Conservation (phyloP, 495 filamentous ascomycete species). For the Rhizodiscina lignyota region DNA sequence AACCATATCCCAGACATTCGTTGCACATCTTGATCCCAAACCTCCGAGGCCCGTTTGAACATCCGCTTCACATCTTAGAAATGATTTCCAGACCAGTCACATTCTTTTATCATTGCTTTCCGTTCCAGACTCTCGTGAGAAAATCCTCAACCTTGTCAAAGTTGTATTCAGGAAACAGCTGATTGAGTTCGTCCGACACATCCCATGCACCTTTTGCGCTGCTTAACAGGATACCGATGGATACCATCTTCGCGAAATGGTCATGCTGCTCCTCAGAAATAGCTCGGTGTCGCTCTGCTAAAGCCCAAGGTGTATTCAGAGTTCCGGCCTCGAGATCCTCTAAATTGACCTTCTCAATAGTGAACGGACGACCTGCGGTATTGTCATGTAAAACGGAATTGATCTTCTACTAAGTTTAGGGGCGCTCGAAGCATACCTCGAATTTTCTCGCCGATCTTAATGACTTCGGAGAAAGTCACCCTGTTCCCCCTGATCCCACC, state of each 20-base stretch:
- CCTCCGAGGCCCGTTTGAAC: too few relatives aligned
- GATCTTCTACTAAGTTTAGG: background rate
- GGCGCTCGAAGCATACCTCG: conserved; percentile 24
- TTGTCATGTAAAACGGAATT: conserved; percentile 5
- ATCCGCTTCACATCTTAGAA: too few relatives aligned
- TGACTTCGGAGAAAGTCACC: conserved; percentile 24
- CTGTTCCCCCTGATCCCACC: conserved; percentile 34
- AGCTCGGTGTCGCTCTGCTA: conserved; percentile 20
- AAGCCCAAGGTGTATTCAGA: conserved; percentile 6
- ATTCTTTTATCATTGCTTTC: conserved; percentile 9
- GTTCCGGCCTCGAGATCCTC: conserved; percentile 9
- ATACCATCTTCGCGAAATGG: conserved; percentile 16
- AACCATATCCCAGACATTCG: too few relatives aligned
- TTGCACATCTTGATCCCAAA: too few relatives aligned
- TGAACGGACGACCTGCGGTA: conserved; percentile 20
- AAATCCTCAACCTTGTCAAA: conserved; percentile 32
- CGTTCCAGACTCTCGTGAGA: conserved; percentile 27
- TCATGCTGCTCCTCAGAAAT: conserved; percentile 26
- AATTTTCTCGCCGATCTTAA: conserved; percentile 30
- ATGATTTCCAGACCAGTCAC: too few relatives aligned
- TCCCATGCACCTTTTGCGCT: conserved; percentile 22
- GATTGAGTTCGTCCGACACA: conserved; percentile 36
- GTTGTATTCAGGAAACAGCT: conserved; percentile 32
- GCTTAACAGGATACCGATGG: conserved; percentile 25
- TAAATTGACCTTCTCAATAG: conserved; percentile 25